A percentile compares a stretch with the other conserved stretches of the same genome.
These are phyloP conservation scores for Kuraishia molischiana DNA, from an alignment of 805 yeast genomes.

Conservation along the genomic window DNA sequence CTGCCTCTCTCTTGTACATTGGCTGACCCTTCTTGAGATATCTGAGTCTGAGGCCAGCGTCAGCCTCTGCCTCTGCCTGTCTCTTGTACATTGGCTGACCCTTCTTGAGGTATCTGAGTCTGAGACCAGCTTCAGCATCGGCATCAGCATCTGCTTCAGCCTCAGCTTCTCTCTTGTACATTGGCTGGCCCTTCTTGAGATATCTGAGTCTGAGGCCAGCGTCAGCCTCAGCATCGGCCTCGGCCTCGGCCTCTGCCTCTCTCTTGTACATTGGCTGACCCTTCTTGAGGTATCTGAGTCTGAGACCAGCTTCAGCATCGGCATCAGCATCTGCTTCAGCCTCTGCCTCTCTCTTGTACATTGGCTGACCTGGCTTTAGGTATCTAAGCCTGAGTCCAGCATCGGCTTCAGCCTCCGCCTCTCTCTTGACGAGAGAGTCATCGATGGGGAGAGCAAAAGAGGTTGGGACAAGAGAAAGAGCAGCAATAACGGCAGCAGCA, in stretches of 20 bases:
- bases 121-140: constrained; percentile 11
- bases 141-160: constrained; percentile 18
- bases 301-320: constrained; percentile 11
- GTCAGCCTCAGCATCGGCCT: constrained; percentile 6
- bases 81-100: constrained; percentile 12
- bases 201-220: constrained; percentile 4
- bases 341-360: constrained; percentile 10
- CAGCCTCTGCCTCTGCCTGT: constrained; percentile 4
- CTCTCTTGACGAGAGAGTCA: constrained; percentile 9
- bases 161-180: constrained; percentile 20
- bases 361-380: constrained; percentile 2
- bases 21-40: neutral
- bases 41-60: constrained; percentile 5
- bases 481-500: neutral
- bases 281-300: constrained; percentile 4
- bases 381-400: constrained; percentile 5
- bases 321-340: constrained; percentile 13
- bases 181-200: constrained; percentile 7
- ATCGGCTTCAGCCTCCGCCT: constrained; percentile 9
- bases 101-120: constrained; percentile 7
- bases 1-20: too few species aligned
- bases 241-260: constrained; percentile 9
- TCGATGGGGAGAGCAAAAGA: constrained; percentile 9
- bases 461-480: constrained; percentile 5
- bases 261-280: constrained; percentile 9